Evolutionary conservation across 2,329 filamentous ascomycete species (phyloP), one percentile per base, ranked within the genome.

Genomic region (Trichothecium roseum): DNA sequence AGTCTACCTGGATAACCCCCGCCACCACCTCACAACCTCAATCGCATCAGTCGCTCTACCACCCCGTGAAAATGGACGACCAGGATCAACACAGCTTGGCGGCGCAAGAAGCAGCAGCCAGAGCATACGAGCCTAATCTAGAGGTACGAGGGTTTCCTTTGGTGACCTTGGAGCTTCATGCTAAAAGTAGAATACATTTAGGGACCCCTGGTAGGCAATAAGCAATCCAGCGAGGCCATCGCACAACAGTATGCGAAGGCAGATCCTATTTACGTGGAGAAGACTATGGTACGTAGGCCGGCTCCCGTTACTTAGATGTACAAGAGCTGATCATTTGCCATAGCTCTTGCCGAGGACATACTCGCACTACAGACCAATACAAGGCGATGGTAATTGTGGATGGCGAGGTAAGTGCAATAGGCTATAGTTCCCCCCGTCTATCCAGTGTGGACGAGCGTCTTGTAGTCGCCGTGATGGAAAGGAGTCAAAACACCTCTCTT

Each of bases 301-400:
- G 37, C 17, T 14, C 15, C 14, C 4, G 13, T n/a, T 18, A n/a
- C 16, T 39, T n/a, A 13, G 20, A 24, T 10, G 8, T 14, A 18
- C 16, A 8, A 39, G 5, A 15, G 16, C 28, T 44, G 16, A 36
- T 37, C 26, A n/a, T 36, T 40, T 36, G 26, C 16, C 22, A 15
- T 22, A 18, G 12, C 47, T 15, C 71, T 98, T 37, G 82, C 87
- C 6, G 71, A 80, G 48, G 85, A 81, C 20, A 38, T 94, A 94
- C 57, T 84, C 85, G 15, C 80, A 87, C 54, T 94, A 89, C 54
- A 84, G 91, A 37, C 81, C 81, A 9, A 78, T 94, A 55, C 80
- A 83, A 58, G 89, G 91, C 36, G 89, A 96, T 62, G 91, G 91
- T 40, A 93, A 94, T 55, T 96, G 91, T 61, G 91, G 89, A 51